Evolutionary conservation across 169 alveolate genomes (phyloP).

Genomic region (Plasmodium berghei): DNA sequence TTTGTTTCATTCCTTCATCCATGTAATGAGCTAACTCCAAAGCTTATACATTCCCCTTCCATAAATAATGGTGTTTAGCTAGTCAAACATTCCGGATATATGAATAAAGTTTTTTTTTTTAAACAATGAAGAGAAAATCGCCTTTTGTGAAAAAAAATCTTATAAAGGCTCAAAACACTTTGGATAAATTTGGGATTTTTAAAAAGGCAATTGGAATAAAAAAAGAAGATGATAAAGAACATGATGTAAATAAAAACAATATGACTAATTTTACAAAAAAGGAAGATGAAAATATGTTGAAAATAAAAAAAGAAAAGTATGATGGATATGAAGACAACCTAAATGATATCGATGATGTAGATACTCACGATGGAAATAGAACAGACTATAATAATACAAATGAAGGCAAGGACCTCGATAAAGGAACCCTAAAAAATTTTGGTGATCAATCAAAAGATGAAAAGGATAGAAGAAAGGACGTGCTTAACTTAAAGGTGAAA

Average conservation of each 20-base stretch:
- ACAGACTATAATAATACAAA: background rate
- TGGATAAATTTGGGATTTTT: slow-evolving; percentile 75
- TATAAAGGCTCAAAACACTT: slow-evolving; percentile 60
- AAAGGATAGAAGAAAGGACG: background rate
- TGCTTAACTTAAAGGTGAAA: background rate
- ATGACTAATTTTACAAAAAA: background rate
- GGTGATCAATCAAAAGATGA: background rate
- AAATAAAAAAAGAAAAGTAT: slow-evolving; percentile 8
- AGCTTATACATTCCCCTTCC: no score
- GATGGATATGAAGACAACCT: slow-evolving; percentile 13
- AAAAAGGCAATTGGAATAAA: slow-evolving; percentile 47
- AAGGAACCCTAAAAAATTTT: background rate
- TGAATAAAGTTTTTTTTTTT: no score
- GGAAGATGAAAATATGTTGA: slow-evolving; percentile 8
- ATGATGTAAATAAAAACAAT: background rate
- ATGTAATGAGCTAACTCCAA: no score
- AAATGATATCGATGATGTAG: background rate
- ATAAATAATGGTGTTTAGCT: no score
- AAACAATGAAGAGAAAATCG: slow-evolving; percentile 74
- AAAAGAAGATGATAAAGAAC: slow-evolving; percentile 3
- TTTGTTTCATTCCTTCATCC: no score
- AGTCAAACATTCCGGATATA: no score
- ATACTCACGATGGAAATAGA: background rate
- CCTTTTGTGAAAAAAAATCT: slow-evolving; percentile 28
- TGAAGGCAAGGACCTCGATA: slow-evolving; percentile 2